Evolutionary conservation across 176 grass and related monocot genomes (phyloP), one percentile per base, ranked within the genome.

Genomic region (Typha latifolia): DNA sequence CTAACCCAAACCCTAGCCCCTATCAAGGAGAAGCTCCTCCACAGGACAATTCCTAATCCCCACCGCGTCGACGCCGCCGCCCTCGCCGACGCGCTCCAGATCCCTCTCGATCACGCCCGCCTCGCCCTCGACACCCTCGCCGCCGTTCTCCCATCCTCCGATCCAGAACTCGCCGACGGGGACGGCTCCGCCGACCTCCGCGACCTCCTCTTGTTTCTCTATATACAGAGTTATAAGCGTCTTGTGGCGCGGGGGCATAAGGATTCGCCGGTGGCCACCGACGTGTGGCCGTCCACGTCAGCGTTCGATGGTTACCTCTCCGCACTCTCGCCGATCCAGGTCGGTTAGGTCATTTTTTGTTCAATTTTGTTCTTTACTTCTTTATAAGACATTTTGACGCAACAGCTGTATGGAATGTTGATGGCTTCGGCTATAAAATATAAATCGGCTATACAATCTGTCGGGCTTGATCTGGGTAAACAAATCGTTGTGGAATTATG

Each of bases 271-370:
- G 83, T 82, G 12, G 89, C 87, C 26, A 63, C 86, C 20, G 94
- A 99, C 61, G 94, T 99, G 19, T 99, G 94, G 94, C 89, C 94
- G 6, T 86, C 86, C 66, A 89, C 94, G 47, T 99, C 94, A 14
- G 94, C 89, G 14, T 99, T 99, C 78, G 94, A 99, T 32, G 84
- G 94, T 4, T 99, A 90, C 84, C 73, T 99, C 2, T 93, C 89
- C 23, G 84, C 86, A 9, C 94, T 99, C 63, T 99, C 94, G 49
- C 89, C 94, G 63, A 83, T 99, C 73, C 94, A 99, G 94, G 94
- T 99, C 21, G 77, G 65, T 43, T 43, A 43, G 34, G 78, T 51
- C 57, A 21, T 15, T 14, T 12, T 67, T 63, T 3, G 9, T 70
- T 70, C 4, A 50, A 43, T 80, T 48, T 43, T 43, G 9, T 43